Evolutionary conservation across 2,329 filamentous ascomycete species (phyloP).

Genomic region (Hypoxylon sp.): DNA sequence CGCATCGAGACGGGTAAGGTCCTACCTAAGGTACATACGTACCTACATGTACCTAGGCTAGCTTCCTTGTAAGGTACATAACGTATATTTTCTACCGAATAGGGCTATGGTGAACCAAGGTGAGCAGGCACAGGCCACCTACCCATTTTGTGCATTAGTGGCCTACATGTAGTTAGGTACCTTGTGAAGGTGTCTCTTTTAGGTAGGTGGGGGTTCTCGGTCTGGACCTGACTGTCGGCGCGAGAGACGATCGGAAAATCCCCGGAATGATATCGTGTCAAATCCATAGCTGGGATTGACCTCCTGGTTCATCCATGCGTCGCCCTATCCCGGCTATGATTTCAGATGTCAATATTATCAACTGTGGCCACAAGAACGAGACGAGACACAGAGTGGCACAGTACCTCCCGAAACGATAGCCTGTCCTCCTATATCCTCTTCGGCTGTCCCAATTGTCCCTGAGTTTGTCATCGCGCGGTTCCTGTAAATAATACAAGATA

Average conservation of each 20-base stretch:
- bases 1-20: slow-evolving; percentile 32
- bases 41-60: not conserved
- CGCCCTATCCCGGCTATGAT: slow-evolving; percentile 43
- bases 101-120: not conserved
- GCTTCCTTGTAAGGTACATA: slow-evolving; percentile 1
- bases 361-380: slow-evolving; percentile 47
- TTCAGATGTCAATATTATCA: slow-evolving; percentile 34
- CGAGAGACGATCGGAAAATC: slow-evolving; percentile 49
- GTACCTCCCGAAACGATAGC: slow-evolving; percentile 4
- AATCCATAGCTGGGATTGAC: slow-evolving; percentile 39
- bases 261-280: slow-evolving; percentile 55
- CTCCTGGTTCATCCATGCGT: slow-evolving; percentile 22
- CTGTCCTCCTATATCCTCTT: slow-evolving; percentile 12
- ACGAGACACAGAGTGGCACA: slow-evolving; percentile 15
- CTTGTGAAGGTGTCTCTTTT: slow-evolving; percentile 1
- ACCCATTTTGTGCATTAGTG: not conserved
- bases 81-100: too few species aligned
- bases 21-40: slow-evolving; percentile 4
- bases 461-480: slow-evolving; percentile 1
- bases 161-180: slow-evolving; percentile 1
- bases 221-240: not conserved
- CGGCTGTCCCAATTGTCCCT: not conserved
- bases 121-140: not conserved
- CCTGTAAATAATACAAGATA: slow-evolving; percentile 24
- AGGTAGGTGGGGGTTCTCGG: slow-evolving; percentile 16